Percentiles rank a stretch among this genome's conserved stretches.
Conservation (phyloP, 2,329 filamentous ascomycete genomes). For the Exophiala bonariae region DNA sequence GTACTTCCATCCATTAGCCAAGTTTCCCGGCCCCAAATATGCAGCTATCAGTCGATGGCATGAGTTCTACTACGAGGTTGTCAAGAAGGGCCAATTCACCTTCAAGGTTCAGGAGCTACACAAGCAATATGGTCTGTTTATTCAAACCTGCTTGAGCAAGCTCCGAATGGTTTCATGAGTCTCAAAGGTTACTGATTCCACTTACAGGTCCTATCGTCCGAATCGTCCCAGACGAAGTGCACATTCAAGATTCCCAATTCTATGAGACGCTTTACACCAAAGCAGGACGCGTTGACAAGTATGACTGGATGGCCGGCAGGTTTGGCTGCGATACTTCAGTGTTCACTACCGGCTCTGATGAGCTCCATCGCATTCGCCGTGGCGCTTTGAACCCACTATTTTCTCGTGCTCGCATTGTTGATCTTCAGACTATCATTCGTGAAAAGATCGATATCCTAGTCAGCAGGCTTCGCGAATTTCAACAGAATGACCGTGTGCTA, state of each 20-base stretch:
- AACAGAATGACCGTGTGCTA: conserved; percentile 13
- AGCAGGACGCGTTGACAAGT: conserved; percentile 34
- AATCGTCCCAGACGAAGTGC: conserved; percentile 35
- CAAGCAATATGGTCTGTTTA: conserved; percentile 29
- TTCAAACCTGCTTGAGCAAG: background rate
- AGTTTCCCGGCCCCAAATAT: conserved; percentile 35
- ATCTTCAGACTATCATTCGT: conserved; percentile 29
- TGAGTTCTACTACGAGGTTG: conserved; percentile 33
- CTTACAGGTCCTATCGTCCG: conserved; percentile 34
- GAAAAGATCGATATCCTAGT: conserved; percentile 28
- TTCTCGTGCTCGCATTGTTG: conserved; percentile 31
- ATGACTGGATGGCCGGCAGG: conserved; percentile 29
- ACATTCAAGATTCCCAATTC: conserved; percentile 33
- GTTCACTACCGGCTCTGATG: conserved; percentile 33
- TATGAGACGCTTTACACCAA: conserved; percentile 34
- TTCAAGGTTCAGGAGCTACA: conserved; percentile 30
- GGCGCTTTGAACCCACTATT: conserved; percentile 37
- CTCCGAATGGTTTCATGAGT: background rate
- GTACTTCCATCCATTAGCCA: conserved; percentile 33
- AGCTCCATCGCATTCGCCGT: conserved; percentile 32
- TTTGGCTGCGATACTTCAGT: conserved; percentile 33
- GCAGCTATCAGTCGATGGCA: conserved; percentile 31
- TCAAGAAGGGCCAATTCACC: conserved; percentile 27
- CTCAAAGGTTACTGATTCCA: background rate
- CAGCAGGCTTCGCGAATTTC: conserved; percentile 23